Base-by-base conservation (phyloP, 2,329 filamentous ascomycete genomes). In the Apiospora marii region DNA sequence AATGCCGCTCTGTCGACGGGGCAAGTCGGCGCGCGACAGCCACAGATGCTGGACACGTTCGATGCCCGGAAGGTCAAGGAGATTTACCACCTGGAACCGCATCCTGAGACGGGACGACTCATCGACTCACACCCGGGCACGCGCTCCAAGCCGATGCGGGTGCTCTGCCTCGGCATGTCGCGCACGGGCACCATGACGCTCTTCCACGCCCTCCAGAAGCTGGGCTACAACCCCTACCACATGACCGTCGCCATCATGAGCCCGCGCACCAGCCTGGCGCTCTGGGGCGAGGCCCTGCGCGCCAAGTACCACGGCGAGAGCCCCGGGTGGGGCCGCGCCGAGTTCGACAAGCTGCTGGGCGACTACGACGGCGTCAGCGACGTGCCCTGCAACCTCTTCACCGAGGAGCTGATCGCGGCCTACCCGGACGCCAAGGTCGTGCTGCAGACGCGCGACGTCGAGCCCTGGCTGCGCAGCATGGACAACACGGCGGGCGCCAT, bases 401-500 rank as follows among this genome's bases (percentile, higher is more conserved):
- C 46, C 46, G 49, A 70, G 37, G 68, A 70, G 46, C 68, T 70
- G 46, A 14, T 70, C 6, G 68, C 46, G 68, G 68, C 68, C 6
- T 70, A 70, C n/a, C 68, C 68, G 46, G 68, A 70, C 7, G 68
- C 68, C 46, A 70, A 70, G 37, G 46, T 70, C 19, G 46, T 70
- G 14, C 34, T 70, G 43, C 43, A 46, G 68, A 68, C 43, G 58
- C 70, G 61, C 37, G 64, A 68, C 48, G 67, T 46, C n/a, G 46
- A 58, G 16, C 19, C 30, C 22, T 68, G 51, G 48, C n/a, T 37
- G 16, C 41, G 16, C 24, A 46, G 41, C 41, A 44, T 68, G 41
- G 44, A 44, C 24, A 27, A 14, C 41, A 46, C 67, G 24, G 44
- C 44, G 13, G 67, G 88, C 84, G 92, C 24, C 90, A 91, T 88